Conservation (phyloP, 192 early-diverging fungal species). For the Rhizophagus prolifer region DNA sequence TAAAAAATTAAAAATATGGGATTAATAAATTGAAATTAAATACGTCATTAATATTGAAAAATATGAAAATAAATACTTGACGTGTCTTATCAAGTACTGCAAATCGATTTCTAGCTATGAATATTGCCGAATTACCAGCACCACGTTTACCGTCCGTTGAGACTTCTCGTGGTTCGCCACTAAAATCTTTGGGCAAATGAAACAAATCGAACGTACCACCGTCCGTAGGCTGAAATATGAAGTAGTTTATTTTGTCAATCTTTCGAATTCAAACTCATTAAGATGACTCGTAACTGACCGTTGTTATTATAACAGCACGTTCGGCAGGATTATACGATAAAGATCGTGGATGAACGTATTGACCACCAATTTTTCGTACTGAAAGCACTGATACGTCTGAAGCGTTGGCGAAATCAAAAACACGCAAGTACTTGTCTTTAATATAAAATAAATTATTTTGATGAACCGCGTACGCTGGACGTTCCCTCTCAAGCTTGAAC, state of each 20-base stretch:
- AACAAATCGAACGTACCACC: slow-evolving; percentile 93
- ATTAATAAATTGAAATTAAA: background rate
- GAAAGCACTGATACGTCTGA: slow-evolving; percentile 79
- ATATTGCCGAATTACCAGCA: slow-evolving; percentile 78
- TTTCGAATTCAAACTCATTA: background rate
- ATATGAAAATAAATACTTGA: slow-evolving; percentile 39
- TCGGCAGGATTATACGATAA: slow-evolving; percentile 97
- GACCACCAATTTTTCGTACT: slow-evolving; percentile 72
- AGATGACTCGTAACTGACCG: slow-evolving; percentile 41
- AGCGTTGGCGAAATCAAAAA: slow-evolving; percentile 76
- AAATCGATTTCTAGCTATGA: slow-evolving; percentile 96
- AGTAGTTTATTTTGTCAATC: background rate
- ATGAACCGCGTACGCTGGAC: slow-evolving; percentile 85
- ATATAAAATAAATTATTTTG: slow-evolving; percentile 86
- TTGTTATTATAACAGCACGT: slow-evolving; percentile 81
- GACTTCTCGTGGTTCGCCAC: slow-evolving; percentile 61
- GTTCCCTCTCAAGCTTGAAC: slow-evolving; percentile 97
- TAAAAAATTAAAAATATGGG: background rate
- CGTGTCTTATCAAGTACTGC: slow-evolving; percentile 88
- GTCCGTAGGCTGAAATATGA: slow-evolving; percentile 60
- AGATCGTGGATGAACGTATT: slow-evolving; percentile 73
- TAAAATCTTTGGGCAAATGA: slow-evolving; percentile 72
- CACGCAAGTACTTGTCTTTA: slow-evolving; percentile 81
- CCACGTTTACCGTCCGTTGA: slow-evolving; percentile 75
- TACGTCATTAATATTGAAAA: background rate